Evolutionary conservation across 306 rosid species (phyloP), one percentile per base, ranked within the genome.

Genomic region (Erythrophleum fordii): DNA sequence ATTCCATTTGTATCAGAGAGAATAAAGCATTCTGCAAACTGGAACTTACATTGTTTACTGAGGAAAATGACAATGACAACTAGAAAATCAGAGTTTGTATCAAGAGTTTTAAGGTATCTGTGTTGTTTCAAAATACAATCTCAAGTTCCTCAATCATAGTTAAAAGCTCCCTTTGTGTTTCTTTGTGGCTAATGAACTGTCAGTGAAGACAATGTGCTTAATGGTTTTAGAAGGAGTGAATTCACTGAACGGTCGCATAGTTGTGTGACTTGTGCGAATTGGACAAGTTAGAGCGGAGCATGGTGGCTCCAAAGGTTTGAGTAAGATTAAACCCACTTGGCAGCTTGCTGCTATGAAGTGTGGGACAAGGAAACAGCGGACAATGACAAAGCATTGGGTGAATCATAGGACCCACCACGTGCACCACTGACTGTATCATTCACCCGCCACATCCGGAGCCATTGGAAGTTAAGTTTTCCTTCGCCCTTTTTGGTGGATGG

Each of bases 401-500:
- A 28, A 52, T 1, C 8, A 6, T 5, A 28, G 78, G 84, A 48
- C 86, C 88, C 82, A 82, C 82, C 86, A 64, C 45, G 89, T 86
- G 89, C 79, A 58, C 26, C 44, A 3, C 49, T 58, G 68, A 71
- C 53, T 76, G 80, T 78, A 25, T 58, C 5, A 12, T 25, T 18
- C 65, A 12, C 77, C 77, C 45, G 53, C 77, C 77, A 76, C 90
- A 78, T 62, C 82, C 69, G 5, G 78, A 77, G 17, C 80, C 74
- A 51, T 46, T 23, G 68, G n/a, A 26, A 52, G 4, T 75, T 78
- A 42, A 23, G 59, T 62, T 56, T 37, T 65, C 69, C 51, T 80
- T 70, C 59, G 41, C 41, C 55, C 55, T 41, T 17, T 23, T 25
- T 41, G 31, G 72, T 34, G 25, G 14, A 5, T 85, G 48, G 11